Conservation (phyloP, 1,284 basidiomycete species). For the Quambalaria eucalypti region DNA sequence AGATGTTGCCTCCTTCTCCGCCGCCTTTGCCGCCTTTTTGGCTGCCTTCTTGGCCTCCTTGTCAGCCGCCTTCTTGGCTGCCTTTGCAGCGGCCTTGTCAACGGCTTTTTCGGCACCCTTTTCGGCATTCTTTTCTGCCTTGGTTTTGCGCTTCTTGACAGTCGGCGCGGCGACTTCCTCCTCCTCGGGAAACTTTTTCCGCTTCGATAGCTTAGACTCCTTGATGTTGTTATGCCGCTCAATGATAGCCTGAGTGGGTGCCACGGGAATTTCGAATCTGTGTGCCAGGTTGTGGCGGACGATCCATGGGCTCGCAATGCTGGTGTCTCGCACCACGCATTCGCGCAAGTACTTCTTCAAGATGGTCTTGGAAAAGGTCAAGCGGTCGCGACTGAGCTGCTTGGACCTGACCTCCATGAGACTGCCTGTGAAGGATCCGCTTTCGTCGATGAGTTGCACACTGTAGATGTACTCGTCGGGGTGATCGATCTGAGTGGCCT, state of each 20-base stretch:
- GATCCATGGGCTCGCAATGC: conserved; percentile 86
- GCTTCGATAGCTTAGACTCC: conserved; percentile 61
- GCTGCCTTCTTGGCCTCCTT: conserved; percentile 4
- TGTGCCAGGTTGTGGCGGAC: conserved; percentile 76
- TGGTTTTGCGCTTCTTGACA: conserved; percentile 54
- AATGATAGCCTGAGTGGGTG: conserved; percentile 75
- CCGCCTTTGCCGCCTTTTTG: conserved; percentile 4
- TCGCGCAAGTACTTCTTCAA: conserved; percentile 90
- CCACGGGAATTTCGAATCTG: conserved; percentile 69
- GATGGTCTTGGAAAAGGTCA: conserved; percentile 91
- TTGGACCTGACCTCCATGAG: conserved; percentile 71
- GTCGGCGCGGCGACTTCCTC: conserved; percentile 53
- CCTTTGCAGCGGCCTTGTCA: conserved; percentile 45
- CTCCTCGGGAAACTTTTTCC: conserved; percentile 68
- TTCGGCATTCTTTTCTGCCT: conserved; percentile 48
- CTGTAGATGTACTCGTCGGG: conserved; percentile 77
- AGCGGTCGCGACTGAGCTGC: conserved; percentile 72
- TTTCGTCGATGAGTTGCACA: conserved; percentile 61
- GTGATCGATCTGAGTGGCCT: conserved; percentile 65
- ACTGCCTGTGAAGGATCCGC: conserved; percentile 53
- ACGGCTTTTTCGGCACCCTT: too few relatives aligned
- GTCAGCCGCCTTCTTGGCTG: conserved; percentile 46
- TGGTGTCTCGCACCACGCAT: conserved; percentile 78
- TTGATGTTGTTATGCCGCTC: conserved; percentile 68
- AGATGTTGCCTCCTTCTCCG: conserved; percentile 15